phyloP scores from a whole-genome alignment of 2,329 filamentous ascomycete species.

The Botrytis elliptica region DNA sequence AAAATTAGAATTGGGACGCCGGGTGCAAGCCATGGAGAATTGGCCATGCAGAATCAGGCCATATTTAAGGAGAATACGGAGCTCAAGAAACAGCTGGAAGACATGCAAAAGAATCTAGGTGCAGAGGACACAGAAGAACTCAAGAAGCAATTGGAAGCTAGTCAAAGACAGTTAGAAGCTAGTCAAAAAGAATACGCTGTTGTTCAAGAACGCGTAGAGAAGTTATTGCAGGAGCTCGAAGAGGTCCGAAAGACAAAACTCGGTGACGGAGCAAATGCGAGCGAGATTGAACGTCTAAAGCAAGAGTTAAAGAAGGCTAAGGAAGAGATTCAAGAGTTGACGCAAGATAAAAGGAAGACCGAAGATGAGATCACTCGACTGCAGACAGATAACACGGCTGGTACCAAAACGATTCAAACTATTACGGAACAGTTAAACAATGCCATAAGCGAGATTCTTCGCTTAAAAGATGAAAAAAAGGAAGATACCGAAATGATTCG shows the following conservation, averaged over 20 bases:
- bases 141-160: background rate
- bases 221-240: background rate
- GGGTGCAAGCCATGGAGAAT: background rate
- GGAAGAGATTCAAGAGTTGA: background rate
- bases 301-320: background rate
- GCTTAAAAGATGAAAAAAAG: background rate
- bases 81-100: background rate
- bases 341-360: background rate
- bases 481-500: background rate
- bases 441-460: background rate
- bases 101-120: background rate
- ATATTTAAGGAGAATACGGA: background rate
- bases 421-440: background rate
- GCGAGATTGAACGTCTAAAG: background rate
- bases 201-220: background rate
- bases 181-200: background rate
- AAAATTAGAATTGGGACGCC: background rate
- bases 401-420: background rate
- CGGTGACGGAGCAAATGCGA: background rate
- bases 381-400: background rate
- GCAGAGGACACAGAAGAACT: background rate
- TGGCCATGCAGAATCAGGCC: background rate
- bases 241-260: background rate
- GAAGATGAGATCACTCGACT: background rate
- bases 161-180: background rate